Evolutionary conservation across 1,284 basidiomycete genomes (phyloP).

Genomic region (Trichosporon faecale): DNA sequence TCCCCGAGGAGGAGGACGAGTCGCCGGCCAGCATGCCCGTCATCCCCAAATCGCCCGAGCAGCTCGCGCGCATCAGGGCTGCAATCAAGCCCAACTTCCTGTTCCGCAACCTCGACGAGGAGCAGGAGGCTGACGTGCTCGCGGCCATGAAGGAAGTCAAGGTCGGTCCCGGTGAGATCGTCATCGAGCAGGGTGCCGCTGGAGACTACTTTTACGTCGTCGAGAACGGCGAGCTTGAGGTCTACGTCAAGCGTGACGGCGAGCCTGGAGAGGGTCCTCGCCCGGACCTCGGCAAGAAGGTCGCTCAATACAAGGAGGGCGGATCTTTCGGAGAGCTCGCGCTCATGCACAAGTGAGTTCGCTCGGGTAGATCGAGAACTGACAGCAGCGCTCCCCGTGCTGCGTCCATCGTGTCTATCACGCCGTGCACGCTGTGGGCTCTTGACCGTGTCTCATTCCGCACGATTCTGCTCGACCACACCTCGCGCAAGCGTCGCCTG

Average conservation of each 20-base stretch:
- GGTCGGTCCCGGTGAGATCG: conserved; percentile 69
- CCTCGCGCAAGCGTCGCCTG: conserved; percentile 83
- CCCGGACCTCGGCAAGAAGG: conserved; percentile 63
- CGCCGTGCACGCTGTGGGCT: conserved; percentile 84
- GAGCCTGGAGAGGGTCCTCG: conserved; percentile 57
- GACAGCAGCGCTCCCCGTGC: conserved; percentile 71
- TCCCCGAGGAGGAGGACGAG: conserved; percentile 45
- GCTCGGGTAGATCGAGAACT: not conserved
- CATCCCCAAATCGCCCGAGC: conserved; percentile 78
- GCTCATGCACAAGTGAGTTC: conserved; percentile 79
- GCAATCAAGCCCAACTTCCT: conserved; percentile 88
- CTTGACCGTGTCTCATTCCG: conserved; percentile 97
- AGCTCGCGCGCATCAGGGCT: conserved; percentile 78
- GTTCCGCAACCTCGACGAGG: conserved; percentile 93
- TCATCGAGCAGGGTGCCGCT: conserved; percentile 94
- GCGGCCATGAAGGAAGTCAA: conserved; percentile 91
- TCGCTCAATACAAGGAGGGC: conserved; percentile 79
- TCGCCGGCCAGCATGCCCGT: conserved; percentile 56
- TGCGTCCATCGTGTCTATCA: conserved; percentile 84
- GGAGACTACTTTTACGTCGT: conserved; percentile 98
- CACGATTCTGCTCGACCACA: conserved; percentile 74
- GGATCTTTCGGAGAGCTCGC: conserved; percentile 94
- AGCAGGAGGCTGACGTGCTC: conserved; percentile 87
- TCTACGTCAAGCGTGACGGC: conserved; percentile 66
- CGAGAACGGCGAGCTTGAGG: conserved; percentile 81